Base-by-base conservation (phyloP, 306 rosid species). In the Cicer chorassanicum region DNA sequence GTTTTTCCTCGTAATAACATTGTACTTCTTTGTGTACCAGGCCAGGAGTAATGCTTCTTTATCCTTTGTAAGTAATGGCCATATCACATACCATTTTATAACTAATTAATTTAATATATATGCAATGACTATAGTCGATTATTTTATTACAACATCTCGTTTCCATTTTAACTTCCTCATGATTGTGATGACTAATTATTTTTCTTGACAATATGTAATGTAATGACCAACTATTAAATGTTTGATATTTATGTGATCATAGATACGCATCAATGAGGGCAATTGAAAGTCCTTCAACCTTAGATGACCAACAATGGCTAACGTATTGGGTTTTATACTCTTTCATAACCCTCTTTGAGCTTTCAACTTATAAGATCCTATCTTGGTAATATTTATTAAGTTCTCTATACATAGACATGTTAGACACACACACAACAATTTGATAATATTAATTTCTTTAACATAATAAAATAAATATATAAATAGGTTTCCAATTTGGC, bases 231-330 rank as follows among this genome's bases (percentile, higher is more conserved):
- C n/a, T 29, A 14, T 46, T 38, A 45, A 65, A 39, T n/a, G 68
- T 48, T 80, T 74, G 61, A 14, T 4, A 29, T n/a, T 64, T 71
- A 0, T 34, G 64, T 80, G 46, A 6, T 80, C 41, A 44, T 85
- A 93, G 97, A 71, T 95, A 90, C 14, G 90, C 98, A 82, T 89
- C 98, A 40, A 79, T 88, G 81, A 80, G 96, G 70, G 99, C 99
- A 6, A 95, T 95, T 21, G 98, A 95, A 81, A 95, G 90, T 70
- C 93, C 99, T 78, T 82, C 98, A 64, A 82, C 93, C 5, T 83
- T 92, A 38, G 98, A 95, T 61, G 97, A 92, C 70, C 99, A 89
- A 63, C 99, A 95, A 41, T 92, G 97, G 99, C 90, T 95, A 65
- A 92, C 98, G 1, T 92, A 92, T 75, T 95, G 99, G 99, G 82